Evolutionary conservation across 2,329 filamentous ascomycete species (phyloP).

Genomic region (Fusarium sp.): DNA sequence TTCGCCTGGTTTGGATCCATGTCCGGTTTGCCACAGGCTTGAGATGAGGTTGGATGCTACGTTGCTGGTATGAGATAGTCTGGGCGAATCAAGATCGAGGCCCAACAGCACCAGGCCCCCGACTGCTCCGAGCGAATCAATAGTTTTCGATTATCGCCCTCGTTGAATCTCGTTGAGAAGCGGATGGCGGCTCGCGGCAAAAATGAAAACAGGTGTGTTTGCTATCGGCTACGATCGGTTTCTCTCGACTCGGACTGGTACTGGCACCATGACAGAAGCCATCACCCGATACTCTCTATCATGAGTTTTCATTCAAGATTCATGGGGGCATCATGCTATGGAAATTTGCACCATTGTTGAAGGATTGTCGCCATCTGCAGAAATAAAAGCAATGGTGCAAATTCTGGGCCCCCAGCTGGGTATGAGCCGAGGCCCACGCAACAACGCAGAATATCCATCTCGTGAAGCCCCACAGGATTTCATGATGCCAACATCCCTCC

Average conservation of each 20-base stretch:
- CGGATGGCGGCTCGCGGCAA: conserved; percentile 8
- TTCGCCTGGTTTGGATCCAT: conserved; percentile 34
- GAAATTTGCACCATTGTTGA: not conserved
- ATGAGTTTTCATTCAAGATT: not conserved
- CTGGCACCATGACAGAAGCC: conserved; percentile 13
- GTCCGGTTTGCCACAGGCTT: conserved; percentile 41
- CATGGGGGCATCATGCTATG: conserved; percentile 7
- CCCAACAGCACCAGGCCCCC: conserved; percentile 12
- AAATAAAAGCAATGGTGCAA: conserved; percentile 17
- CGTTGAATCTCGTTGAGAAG: conserved; percentile 14
- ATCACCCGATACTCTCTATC: conserved; percentile 2
- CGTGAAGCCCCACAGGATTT: conserved; percentile 9
- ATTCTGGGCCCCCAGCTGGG: conserved; percentile 25
- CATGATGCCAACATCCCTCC: conserved; percentile 20
- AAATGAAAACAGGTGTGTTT: not conserved
- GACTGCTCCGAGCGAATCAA: conserved; percentile 33
- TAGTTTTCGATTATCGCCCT: conserved; percentile 22
- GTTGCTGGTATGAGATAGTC: conserved; percentile 34
- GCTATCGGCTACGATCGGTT: conserved; percentile 34
- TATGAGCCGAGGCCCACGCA: conserved; percentile 22
- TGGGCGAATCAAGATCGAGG: conserved; percentile 31
- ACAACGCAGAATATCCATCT: not conserved
- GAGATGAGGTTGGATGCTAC: conserved; percentile 39
- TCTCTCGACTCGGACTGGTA: conserved; percentile 11
- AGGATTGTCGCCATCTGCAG: not conserved